phyloP scores from a whole-genome alignment of 164 flowering plant species.

The Buxus sempervirens region DNA sequence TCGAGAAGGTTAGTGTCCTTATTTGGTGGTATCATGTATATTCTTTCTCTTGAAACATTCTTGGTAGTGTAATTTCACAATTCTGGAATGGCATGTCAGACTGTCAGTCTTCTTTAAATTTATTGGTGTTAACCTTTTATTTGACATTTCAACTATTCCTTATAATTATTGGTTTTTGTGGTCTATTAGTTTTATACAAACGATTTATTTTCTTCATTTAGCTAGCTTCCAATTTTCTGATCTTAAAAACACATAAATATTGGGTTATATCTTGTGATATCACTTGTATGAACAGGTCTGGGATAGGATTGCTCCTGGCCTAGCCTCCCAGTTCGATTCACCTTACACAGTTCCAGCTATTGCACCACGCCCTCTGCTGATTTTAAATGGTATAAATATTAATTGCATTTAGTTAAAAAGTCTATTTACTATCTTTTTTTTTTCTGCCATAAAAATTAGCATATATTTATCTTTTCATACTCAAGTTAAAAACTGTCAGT shows the following conservation, averaged over 20 bases:
- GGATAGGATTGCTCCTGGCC: conserved; percentile 88
- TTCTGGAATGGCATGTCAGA: not conserved
- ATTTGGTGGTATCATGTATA: not conserved
- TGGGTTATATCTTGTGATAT: conserved; percentile 4
- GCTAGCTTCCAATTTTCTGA: not conserved
- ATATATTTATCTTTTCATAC: too few relatives aligned
- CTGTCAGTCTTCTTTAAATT: not conserved
- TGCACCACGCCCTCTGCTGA: conserved; percentile 85
- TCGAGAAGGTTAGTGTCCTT: conserved; percentile 69
- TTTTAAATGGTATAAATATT: conserved; percentile 66
- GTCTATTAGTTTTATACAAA: not conserved
- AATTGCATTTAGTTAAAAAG: not conserved
- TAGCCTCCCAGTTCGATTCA: conserved; percentile 72
- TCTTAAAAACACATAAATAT: not conserved
- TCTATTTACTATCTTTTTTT: not conserved
- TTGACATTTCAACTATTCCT: not conserved
- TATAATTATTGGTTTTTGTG: not conserved
- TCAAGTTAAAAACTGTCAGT: too few relatives aligned
- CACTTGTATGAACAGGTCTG: conserved; percentile 59
- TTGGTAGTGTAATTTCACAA: not conserved
- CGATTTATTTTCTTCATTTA: not conserved
- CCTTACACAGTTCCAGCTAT: conserved; percentile 73
- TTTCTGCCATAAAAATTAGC: too few relatives aligned
- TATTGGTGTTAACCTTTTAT: not conserved
- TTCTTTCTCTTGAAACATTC: too few relatives aligned